phyloP scores from a whole-genome alignment of 1,284 basidiomycete species.

The Termitomyces sp. region DNA sequence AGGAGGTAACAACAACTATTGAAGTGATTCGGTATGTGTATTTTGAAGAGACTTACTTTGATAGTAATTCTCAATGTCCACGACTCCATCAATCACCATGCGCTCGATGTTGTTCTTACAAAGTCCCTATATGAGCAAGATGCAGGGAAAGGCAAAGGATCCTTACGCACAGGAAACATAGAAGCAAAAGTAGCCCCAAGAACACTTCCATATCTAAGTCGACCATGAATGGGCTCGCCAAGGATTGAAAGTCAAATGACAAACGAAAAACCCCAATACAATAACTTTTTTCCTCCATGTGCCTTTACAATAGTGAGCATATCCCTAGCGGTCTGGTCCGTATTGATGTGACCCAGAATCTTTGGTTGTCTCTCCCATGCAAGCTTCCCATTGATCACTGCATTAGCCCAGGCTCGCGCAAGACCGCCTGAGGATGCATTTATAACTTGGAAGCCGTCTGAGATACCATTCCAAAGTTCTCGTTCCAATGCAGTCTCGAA shows the following conservation, averaged over 20 bases:
- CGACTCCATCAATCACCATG: slow-evolving; percentile 34
- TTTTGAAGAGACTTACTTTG: slow-evolving; percentile 13
- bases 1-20: background rate
- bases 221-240: background rate
- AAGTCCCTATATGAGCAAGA: background rate
- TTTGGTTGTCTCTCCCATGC: slow-evolving; percentile 28
- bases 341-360: slow-evolving; percentile 34
- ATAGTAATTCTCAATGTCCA: slow-evolving; percentile 33
- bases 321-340: slow-evolving; percentile 41
- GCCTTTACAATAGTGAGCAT: slow-evolving; percentile 44
- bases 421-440: slow-evolving; percentile 24
- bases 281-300: slow-evolving; percentile 39
- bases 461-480: slow-evolving; percentile 19
- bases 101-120: slow-evolving; percentile 35
- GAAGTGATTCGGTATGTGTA: background rate
- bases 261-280: slow-evolving; percentile 51
- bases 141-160: background rate
- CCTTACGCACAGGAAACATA: slow-evolving; percentile 39
- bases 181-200: slow-evolving; percentile 43
- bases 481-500: slow-evolving; percentile 29
- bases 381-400: slow-evolving; percentile 25
- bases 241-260: slow-evolving; percentile 13
- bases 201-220: slow-evolving; percentile 37
- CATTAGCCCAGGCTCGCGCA: slow-evolving; percentile 25
- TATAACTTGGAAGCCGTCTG: slow-evolving; percentile 2